Base-by-base conservation (phyloP, 768 basidiomycete species). In the Grammothele lineata region DNA sequence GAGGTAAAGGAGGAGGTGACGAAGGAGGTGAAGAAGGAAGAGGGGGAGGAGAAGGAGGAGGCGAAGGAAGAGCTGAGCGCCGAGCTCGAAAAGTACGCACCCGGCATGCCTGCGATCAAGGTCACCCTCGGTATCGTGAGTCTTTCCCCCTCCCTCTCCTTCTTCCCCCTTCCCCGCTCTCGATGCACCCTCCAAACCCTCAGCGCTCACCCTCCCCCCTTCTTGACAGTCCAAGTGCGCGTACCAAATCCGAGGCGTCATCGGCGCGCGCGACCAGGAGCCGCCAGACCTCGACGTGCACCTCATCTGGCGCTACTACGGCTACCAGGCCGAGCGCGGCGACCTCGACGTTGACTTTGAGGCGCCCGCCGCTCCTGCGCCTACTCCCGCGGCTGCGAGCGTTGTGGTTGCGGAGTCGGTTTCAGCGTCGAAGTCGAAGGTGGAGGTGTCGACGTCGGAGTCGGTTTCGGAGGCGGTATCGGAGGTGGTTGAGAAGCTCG, bases 111-210 rank as follows among this genome's bases (percentile, higher is more conserved):
- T 0, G 77, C 70, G 15, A 83, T 84, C 66, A 83, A 83, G 57
- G 70, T 85, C 2, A 77, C 82, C 0, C 70, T 85, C 19, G 82
- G 82, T 4, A 52, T 83, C 40, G 77, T 80, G 40, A 54, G 75
- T 66, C 0, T n/a, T n/a, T n/a, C n/a, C n/a, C n/a, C n/a, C n/a
- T n/a, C n/a, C n/a, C n/a, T n/a, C 26, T 17, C 36, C 47, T 21
- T 51, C 38, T 37, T 4, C 38, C 17, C 14, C 46, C 18, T 50
- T 40, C 18, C 5, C 26, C 12, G n/a, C 18, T 21, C 7, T 17
- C 14, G 40, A 15, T 6, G 23, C 37, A 33, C 24, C 19, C 8
- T 40, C 36, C 37, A 14, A 22, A 34, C 22, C 18, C n/a, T n/a
- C n/a, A n/a, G n/a, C n/a, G n/a, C n/a, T n/a, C n/a, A n/a, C n/a